phyloP scores from a whole-genome alignment of 441 rosid species.

The Erodium texanum region DNA sequence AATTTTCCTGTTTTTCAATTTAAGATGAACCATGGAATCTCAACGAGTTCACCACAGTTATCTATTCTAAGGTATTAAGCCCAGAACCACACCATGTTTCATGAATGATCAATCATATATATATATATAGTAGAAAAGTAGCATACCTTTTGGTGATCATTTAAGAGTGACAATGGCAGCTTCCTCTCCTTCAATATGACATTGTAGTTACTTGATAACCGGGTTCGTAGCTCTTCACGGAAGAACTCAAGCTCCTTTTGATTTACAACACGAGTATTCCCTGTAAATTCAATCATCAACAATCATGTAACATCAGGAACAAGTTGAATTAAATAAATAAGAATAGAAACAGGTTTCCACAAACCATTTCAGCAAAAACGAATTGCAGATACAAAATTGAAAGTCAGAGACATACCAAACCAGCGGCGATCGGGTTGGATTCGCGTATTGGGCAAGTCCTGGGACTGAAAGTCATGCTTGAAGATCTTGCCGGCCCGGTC shows the following conservation, averaged over 20 bases:
- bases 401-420: constrained; percentile 40
- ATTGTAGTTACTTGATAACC: constrained; percentile 61
- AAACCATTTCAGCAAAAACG: not conserved
- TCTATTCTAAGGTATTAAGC: too few species aligned
- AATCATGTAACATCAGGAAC: too few species aligned
- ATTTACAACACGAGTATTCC: constrained; percentile 65
- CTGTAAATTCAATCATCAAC: constrained; percentile 26
- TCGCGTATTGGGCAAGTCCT: constrained; percentile 63
- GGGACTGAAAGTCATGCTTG: constrained; percentile 52
- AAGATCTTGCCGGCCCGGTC: constrained; percentile 43
- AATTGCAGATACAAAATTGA: not conserved
- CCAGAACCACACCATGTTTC: too few species aligned
- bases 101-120: too few species aligned
- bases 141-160: constrained; percentile 62
- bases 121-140: not conserved
- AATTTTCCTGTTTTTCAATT: too few species aligned
- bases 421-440: constrained; percentile 82
- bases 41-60: too few species aligned
- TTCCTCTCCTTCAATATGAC: constrained; percentile 73
- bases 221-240: constrained; percentile 63
- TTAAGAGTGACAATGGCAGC: constrained; percentile 70
- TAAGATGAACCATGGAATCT: too few species aligned
- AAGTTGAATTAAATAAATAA: too few species aligned
- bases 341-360: too few species aligned
- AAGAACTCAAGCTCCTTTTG: constrained; percentile 71